Evolutionary conservation across 2,329 filamentous ascomycete genomes (phyloP).

Genomic region (Curvularia verruculosa): DNA sequence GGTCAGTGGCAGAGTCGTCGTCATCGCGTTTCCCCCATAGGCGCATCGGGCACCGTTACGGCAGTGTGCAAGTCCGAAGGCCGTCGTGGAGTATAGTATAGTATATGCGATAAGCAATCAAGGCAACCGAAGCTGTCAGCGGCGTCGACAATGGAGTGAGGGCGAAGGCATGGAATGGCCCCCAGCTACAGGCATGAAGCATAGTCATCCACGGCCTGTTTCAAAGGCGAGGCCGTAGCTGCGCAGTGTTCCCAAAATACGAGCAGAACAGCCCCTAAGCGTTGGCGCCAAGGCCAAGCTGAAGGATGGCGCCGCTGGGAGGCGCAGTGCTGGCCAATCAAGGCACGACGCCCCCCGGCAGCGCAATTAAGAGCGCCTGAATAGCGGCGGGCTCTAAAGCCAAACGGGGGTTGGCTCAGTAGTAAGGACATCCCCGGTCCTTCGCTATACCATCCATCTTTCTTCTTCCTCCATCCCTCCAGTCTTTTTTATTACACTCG

Average conservation of each 20-base stretch:
- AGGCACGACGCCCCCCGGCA: not conserved
- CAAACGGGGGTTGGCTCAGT: slow-evolving; percentile 3
- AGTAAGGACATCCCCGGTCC: not conserved
- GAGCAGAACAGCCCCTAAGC: not conserved
- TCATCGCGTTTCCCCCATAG: not conserved
- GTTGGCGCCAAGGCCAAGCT: slow-evolving; percentile 11
- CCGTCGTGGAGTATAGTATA: not conserved
- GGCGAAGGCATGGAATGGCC: not conserved
- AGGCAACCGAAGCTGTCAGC: not conserved
- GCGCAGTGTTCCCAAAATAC: not conserved
- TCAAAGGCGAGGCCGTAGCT: slow-evolving; percentile 9
- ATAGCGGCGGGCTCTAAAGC: slow-evolving; percentile 15
- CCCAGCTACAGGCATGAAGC: not conserved
- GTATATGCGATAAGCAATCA: not conserved
- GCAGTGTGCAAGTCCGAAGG: not conserved
- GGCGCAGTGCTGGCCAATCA: slow-evolving; percentile 13
- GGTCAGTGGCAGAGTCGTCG: not conserved
- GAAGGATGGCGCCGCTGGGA: slow-evolving; percentile 1
- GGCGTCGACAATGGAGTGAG: not conserved
- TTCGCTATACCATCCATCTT: not conserved
- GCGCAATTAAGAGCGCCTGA: slow-evolving; percentile 19
- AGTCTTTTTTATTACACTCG: slow-evolving; percentile 5
- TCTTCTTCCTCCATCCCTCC: not conserved
- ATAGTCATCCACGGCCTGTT: slow-evolving; percentile 8
- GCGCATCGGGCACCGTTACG: not conserved